Evolutionary conservation across 31 red algal genomes (phyloP).

Genomic region (Endocladia muricata): DNA sequence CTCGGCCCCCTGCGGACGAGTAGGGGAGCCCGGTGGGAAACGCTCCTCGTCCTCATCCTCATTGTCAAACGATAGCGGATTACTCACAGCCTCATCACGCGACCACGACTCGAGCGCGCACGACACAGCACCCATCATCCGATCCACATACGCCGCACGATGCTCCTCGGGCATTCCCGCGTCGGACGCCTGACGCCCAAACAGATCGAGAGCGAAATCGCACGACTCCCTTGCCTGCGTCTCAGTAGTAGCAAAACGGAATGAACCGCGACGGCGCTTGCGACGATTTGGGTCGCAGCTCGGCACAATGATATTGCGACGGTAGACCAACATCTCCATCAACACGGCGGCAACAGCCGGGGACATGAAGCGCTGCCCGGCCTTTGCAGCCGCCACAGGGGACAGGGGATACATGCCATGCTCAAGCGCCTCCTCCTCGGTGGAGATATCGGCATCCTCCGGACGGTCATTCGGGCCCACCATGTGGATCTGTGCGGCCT

Average conservation of each 20-base stretch:
- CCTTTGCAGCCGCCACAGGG: background rate
- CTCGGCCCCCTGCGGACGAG: conserved; percentile 23
- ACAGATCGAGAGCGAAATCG: background rate
- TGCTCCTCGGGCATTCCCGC: background rate
- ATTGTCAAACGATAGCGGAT: background rate
- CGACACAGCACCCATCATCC: conserved; percentile 3
- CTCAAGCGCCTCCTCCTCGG: background rate
- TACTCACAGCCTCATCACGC: background rate
- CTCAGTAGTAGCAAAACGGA: background rate
- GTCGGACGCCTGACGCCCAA: background rate
- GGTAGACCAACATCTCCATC: conserved; percentile 27
- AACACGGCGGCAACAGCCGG: conserved; percentile 18
- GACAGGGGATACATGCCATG: conserved; percentile 23
- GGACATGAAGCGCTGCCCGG: conserved; percentile 28
- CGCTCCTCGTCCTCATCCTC: background rate
- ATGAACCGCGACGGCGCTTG: background rate
- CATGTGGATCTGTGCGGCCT: background rate
- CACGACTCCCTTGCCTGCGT: background rate
- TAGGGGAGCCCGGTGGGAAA: conserved; percentile 13
- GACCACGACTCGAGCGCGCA: conserved; percentile 4
- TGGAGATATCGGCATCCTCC: conserved; percentile 7
- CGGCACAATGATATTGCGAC: conserved; percentile 29
- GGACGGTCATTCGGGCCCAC: background rate
- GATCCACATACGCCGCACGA: background rate
- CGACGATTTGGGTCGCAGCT: conserved; percentile 2